Evolutionary conservation across 179 eudicot genomes (phyloP).

Genomic region (Beta corolliflora): DNA sequence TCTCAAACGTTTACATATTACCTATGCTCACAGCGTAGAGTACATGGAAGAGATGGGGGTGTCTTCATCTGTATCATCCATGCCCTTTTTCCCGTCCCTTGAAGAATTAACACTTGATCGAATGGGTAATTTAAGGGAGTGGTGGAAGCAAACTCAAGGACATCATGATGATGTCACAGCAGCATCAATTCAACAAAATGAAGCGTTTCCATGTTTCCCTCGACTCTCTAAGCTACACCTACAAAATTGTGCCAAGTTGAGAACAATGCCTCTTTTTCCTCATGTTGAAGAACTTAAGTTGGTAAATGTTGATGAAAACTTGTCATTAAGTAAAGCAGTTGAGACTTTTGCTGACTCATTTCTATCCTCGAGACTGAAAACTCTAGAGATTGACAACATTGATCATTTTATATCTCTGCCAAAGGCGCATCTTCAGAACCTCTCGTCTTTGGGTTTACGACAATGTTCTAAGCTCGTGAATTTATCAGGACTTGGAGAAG

Average conservation of each 20-base stretch:
- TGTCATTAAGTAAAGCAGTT: slow-evolving; percentile 10
- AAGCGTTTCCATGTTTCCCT: slow-evolving; percentile 17
- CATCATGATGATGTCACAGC: not conserved
- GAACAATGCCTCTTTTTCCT: slow-evolving; percentile 24
- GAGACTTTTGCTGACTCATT: slow-evolving; percentile 6
- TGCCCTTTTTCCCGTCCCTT: slow-evolving; percentile 26
- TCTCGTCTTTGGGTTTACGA: slow-evolving; percentile 3
- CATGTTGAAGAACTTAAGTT: slow-evolving; percentile 17
- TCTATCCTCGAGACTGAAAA: slow-evolving; percentile 1
- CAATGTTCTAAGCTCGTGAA: slow-evolving; percentile 17
- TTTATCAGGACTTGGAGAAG: slow-evolving; percentile 13
- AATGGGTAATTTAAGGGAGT: slow-evolving; percentile 22
- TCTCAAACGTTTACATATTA: slow-evolving; percentile 25
- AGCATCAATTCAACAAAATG: slow-evolving; percentile 5
- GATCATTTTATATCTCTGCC: slow-evolving; percentile 16
- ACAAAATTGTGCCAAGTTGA: slow-evolving; percentile 21
- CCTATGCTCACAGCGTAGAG: slow-evolving; percentile 15
- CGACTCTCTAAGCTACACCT: slow-evolving; percentile 7
- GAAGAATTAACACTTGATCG: slow-evolving; percentile 16
- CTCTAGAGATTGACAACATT: slow-evolving; percentile 14
- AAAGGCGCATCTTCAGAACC: slow-evolving; percentile 11
- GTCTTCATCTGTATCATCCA: slow-evolving; percentile 2
- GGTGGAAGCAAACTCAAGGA: slow-evolving; percentile 18
- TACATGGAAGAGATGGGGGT: slow-evolving; percentile 23
- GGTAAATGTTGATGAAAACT: slow-evolving; percentile 13